phyloP scores from a whole-genome alignment of 352 stramenopile species.

The Pythium grandisporangium region DNA sequence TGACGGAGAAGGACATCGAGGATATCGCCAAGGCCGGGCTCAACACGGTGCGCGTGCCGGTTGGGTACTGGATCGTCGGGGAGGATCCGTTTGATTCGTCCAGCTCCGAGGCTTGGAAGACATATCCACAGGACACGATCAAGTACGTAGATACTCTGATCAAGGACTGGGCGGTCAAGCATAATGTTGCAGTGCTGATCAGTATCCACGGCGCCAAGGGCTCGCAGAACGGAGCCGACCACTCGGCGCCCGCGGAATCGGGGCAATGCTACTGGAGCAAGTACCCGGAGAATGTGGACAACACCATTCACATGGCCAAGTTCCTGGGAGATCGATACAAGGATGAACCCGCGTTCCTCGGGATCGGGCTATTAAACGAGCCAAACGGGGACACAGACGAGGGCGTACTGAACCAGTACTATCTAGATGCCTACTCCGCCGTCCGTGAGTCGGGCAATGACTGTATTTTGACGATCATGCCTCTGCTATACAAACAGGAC shows the following conservation, averaged over 20 bases:
- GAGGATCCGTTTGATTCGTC: conserved; percentile 13
- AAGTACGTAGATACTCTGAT: conserved; percentile 75
- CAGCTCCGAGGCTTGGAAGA: conserved; percentile 17
- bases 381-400: conserved; percentile 26
- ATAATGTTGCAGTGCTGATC: conserved; percentile 67
- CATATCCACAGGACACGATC: conserved; percentile 26
- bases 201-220: conserved; percentile 70
- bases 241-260: conserved; percentile 27
- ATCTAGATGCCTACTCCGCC: conserved; percentile 31
- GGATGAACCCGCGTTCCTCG: conserved; percentile 31
- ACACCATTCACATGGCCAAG: conserved; percentile 43
- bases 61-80: conserved; percentile 73
- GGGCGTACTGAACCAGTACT: conserved; percentile 36
- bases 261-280: conserved; percentile 25
- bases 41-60: conserved; percentile 67
- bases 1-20: conserved; percentile 57
- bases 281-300: conserved; percentile 37
- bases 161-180: conserved; percentile 57
- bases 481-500: conserved; percentile 33
- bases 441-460: conserved; percentile 42
- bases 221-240: conserved; percentile 71
- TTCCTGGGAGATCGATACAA: conserved; percentile 44
- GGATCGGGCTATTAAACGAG: conserved; percentile 77
- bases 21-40: conserved; percentile 45
- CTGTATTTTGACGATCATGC: conserved; percentile 35